Conservation (phyloP, 2,329 filamentous ascomycete genomes). For the Clonostachys solani region DNA sequence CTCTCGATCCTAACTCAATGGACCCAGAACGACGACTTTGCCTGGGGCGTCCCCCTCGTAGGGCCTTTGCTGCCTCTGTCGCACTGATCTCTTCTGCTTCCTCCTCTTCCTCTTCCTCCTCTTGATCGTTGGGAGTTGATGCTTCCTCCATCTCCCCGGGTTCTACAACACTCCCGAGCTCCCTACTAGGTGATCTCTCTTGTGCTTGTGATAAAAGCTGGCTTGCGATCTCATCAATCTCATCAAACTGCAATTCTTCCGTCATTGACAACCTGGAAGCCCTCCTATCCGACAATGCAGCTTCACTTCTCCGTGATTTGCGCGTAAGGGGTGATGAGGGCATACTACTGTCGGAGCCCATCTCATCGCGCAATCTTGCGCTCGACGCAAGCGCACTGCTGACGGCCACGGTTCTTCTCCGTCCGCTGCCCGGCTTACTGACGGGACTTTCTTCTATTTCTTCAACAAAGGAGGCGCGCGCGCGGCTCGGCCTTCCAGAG, state of each 20-base stretch:
- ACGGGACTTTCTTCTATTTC: conserved; percentile 40
- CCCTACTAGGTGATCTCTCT: too few species aligned
- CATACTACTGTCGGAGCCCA: conserved; percentile 22
- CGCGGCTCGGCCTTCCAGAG: conserved; percentile 5
- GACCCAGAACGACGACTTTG: conserved; percentile 28
- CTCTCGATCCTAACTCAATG: conserved; percentile 32
- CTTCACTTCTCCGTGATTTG: conserved; percentile 31
- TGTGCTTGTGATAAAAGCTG: conserved; percentile 1
- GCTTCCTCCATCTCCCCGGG: too few species aligned
- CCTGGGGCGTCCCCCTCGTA: conserved; percentile 39
- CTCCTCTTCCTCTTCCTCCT: conserved; percentile 14
- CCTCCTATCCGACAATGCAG: background rate
- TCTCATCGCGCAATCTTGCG: conserved; percentile 33
- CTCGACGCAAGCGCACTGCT: conserved; percentile 31
- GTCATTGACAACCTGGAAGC: too few species aligned
- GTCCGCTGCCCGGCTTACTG: conserved; percentile 52
- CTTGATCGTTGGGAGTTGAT: too few species aligned
- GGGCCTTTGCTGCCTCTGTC: conserved; percentile 31
- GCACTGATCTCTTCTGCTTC: conserved; percentile 39
- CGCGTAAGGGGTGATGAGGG: conserved; percentile 36
- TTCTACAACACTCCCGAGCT: too few species aligned
- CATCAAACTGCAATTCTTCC: conserved; percentile 9
- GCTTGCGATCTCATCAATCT: conserved; percentile 18
- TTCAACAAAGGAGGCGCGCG: conserved; percentile 8
- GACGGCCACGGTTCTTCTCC: conserved; percentile 32